Evolutionary conservation across 768 basidiomycete genomes (phyloP).

Genomic region (Tylopilus vinaceipallidus): DNA sequence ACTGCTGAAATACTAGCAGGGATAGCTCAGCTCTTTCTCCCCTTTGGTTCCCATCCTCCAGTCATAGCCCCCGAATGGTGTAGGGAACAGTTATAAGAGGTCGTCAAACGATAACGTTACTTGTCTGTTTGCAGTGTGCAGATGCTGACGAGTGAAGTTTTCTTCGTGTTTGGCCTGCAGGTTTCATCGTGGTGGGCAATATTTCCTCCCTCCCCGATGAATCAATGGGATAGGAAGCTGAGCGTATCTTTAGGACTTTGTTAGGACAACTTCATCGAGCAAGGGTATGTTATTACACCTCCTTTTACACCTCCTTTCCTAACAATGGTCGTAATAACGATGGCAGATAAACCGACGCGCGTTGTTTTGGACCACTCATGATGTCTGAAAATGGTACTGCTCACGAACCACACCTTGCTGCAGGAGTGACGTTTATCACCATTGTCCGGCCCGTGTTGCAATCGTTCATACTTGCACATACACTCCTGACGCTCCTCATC

Average conservation of each 20-base stretch:
- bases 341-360: background rate
- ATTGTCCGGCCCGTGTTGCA: background rate
- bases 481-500: constrained; percentile 30
- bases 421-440: background rate
- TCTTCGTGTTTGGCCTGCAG: too few relatives aligned
- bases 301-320: background rate
- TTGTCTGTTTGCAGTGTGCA: too few relatives aligned
- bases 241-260: background rate
- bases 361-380: background rate
- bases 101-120: too few relatives aligned
- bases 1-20: too few relatives aligned
- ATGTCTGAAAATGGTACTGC: background rate
- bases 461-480: constrained; percentile 28
- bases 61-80: too few relatives aligned
- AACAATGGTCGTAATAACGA: background rate
- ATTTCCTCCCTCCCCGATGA: too few relatives aligned
- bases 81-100: too few relatives aligned
- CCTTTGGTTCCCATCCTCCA: too few relatives aligned
- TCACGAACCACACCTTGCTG: too few relatives aligned
- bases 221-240: background rate
- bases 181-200: too few relatives aligned
- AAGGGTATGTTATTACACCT: background rate
- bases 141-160: too few relatives aligned
- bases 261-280: background rate
- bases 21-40: too few relatives aligned